Evolutionary conservation across 202 grass and related monocot genomes (phyloP), one percentile per base, ranked within the genome.

Genomic region (Panicum virgatum): DNA sequence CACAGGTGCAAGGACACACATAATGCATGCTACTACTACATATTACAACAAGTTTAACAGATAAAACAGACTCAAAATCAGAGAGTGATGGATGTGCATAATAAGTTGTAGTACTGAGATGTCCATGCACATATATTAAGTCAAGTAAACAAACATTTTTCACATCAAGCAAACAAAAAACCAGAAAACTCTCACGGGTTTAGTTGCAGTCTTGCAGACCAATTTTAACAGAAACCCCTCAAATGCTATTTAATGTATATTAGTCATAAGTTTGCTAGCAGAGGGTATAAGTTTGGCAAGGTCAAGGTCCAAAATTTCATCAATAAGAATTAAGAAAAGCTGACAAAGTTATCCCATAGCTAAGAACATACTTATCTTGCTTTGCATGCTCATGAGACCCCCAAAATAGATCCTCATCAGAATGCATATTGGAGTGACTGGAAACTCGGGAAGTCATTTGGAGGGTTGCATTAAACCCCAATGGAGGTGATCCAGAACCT

Each of bases 341-440:
- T 52, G 14, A 73, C 2, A 37, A 53, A n/a, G 44, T 72, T 32
- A 72, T 26, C 13, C 5, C 2, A 0, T n/a, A 73, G 69, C 20
- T 37, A 73, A 52, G 18, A 73, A 73, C 69, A 53, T 73, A 52
- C 69, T 53, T 73, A 73, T 73, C 47, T 73, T 73, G 29, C 69
- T 73, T 53, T 37, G 47, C 69, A 73, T 37, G 69, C 45, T 73
- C 69, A 73, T 15, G 12, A 52, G 29, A 3, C 69, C 19, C 69
- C 69, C 69, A 51, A 52, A 72, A 72, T 18, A 51, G 27, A 52
- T 52, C 26, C 9, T 72, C 46, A 20, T 72, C 46, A 22, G 69
- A 73, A 73, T 37, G 51, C 51, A 18, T 30, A 12, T 46, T 32
- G 44, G 26, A 51, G 26, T 51, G 45, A 34, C 45, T 72, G 45